These are phyloP conservation scores for Ophiosphaerella korrae DNA, from an alignment of 2,329 filamentous ascomycete genomes.

Conservation along the genomic window DNA sequence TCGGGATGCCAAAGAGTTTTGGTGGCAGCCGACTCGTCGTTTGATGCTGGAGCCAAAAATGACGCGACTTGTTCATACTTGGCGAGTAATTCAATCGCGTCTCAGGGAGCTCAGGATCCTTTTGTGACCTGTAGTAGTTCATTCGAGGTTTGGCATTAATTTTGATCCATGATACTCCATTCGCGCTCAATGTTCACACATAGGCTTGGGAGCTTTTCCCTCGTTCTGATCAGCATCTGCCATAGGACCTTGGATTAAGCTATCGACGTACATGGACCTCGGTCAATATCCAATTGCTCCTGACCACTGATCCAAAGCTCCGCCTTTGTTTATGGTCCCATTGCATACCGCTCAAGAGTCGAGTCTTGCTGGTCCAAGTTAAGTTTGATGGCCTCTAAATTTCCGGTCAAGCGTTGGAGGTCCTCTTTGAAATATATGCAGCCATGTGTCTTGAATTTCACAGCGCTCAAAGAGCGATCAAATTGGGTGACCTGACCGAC, in stretches of 20 bases:
- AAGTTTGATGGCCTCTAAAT: conserved; percentile 1
- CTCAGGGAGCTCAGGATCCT: conserved; percentile 7
- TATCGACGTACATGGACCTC: conserved; percentile 10
- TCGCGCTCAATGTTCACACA: conserved; percentile 6
- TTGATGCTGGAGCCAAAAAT: conserved; percentile 21
- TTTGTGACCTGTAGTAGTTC: conserved; percentile 10
- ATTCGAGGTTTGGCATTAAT: conserved; percentile 10
- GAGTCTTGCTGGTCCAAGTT: conserved; percentile 1
- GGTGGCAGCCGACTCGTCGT: conserved; percentile 6
- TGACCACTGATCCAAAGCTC: conserved; percentile 13
- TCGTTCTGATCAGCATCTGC: conserved; percentile 13
- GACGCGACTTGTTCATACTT: conserved; percentile 26
- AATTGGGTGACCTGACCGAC: conserved; percentile 8
- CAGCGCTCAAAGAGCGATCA: conserved; percentile 5
- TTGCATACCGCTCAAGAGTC: conserved; percentile 7
- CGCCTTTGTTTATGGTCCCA: conserved; percentile 10
- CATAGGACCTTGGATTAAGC: background rate
- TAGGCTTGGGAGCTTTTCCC: conserved; percentile 6
- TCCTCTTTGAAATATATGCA: conserved; percentile 17
- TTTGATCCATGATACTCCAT: conserved; percentile 7
- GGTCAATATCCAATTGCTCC: conserved; percentile 8
- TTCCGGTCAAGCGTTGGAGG: conserved; percentile 7
- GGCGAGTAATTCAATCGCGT: conserved; percentile 23
- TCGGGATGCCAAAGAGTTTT: conserved; percentile 41
- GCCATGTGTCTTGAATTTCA: conserved; percentile 8